Base-by-base conservation (phyloP, 2,329 filamentous ascomycete species). In the Arthroderma sp. region DNA sequence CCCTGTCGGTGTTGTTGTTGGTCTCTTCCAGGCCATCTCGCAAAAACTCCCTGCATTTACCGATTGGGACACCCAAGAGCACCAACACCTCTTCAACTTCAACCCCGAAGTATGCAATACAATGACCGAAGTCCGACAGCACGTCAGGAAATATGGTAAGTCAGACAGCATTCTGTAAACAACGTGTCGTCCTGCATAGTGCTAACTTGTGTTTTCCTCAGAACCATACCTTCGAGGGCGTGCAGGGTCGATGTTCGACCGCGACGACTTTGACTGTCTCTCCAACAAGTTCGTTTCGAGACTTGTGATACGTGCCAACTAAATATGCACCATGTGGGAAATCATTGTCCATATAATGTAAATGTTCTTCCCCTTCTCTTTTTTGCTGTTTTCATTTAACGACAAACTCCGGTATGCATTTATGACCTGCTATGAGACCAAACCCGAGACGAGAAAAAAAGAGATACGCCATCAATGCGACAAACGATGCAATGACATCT, bases 251-350 rank as follows among this genome's bases (percentile, higher is more conserved):
- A 86, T 82, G 66, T 96, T 94, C 65, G 83, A 94, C 69, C 80
- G 85, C 55, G 78, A 82, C 56, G 86, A 96, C 70, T 96, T 95
- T 61, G 89, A 96, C 70, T 91, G 82, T 49, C 68, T 96, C 61
- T 94, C 88, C 43, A 95, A 94, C 73, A 96, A 95, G 72, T 95
- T 96, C 72, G 70, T 95, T 55, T 93, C 88, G 33, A 93, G 93
- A 69, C 78, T 96, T 59, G 88, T 95, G 63, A 94, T 95, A 65
- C 86, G 89, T 56, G 85, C 89, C 58, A 94, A 93, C 70, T 94
- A 74, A 63, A 55, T 43, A 51, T 55, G 48, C 46, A 9, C 27
- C 34, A 36, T 36, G 50, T 42, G 44, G 48, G 39, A 44, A 48
- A 43, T 28, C 41, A 37, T 47, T 46, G 46, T 45, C 45, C 33